Base-by-base conservation (phyloP, 352 stramenopile species). In the Phytophthora sp. region DNA sequence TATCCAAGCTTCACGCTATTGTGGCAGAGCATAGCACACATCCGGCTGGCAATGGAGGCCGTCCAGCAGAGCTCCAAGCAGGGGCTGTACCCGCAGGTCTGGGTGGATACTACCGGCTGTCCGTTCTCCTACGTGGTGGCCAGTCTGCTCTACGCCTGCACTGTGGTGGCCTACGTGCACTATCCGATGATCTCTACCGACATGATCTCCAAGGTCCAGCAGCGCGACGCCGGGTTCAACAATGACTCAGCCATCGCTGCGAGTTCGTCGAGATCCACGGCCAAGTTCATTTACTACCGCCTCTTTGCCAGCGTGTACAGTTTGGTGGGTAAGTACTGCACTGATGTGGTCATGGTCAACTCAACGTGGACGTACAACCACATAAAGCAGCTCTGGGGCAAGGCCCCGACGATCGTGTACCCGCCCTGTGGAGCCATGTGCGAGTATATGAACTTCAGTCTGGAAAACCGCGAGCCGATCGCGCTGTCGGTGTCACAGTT, bases 121-220 rank as follows among this genome's bases (percentile, higher is more conserved):
- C 86, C 97, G 30, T 99, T 99, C 83, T 97, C 97, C 1, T 99
- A 98, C 76, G 73, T 98, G 4, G 75, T 99, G 2, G 97, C 96
- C 1, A 91, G 81, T 60, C 42, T 94, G 4, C 65, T 98, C 5
- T 88, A 86, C 50, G 86, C 89, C 2, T 97, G 86, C 51, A 86
- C 64, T 1, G 87, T 99, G 30, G 82, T 92, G 3, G 86, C 96
- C 44, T 99, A 99, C 86, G 96, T 98, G 24, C 98, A 99, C 84
- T 99, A 99, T 84, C 98, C 98, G 7, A 99, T 98, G 57, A 99
- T 99, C 68, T 99, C 91, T 47, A 98, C 93, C 30, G 97, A 99
- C 68, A 99, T 99, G 98, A 92, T 99, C 31, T 63, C 72, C 31
- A 84, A 96, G 33, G 96, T 99, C 6, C 90, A 89, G 63, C 81